Percentiles rank a stretch among this genome's conserved stretches.
phyloP scores from a whole-genome alignment of 805 yeast species.

The Komagataella phaffii region DNA sequence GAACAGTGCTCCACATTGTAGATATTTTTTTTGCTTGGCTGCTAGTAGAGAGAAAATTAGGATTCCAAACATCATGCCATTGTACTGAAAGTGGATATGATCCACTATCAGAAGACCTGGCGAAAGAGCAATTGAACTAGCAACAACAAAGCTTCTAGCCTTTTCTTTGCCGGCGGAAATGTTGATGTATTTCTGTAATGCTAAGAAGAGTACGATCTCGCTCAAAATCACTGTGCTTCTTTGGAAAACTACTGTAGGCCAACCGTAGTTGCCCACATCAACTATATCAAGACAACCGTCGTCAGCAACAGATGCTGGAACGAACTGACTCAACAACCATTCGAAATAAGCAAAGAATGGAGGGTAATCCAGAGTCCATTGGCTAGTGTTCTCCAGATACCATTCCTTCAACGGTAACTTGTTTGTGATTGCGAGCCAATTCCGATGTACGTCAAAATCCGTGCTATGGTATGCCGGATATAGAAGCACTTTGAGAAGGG shows the following conservation, averaged over 20 bases:
- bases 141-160: conserved; percentile 55
- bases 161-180: conserved; percentile 24
- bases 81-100: conserved; percentile 94
- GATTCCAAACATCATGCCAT: conserved; percentile 85
- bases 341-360: conserved; percentile 97
- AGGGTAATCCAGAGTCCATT: conserved; percentile 96
- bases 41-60: conserved; percentile 60
- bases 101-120: conserved; percentile 89
- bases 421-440: conserved; percentile 89
- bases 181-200: conserved; percentile 61
- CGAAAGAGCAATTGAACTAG: conserved; percentile 68
- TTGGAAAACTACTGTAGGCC: conserved; percentile 76
- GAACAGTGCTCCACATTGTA: conserved; percentile 58
- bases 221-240: conserved; percentile 66
- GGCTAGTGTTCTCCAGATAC: conserved; percentile 69
- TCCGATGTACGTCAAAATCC: conserved; percentile 94
- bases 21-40: conserved; percentile 44
- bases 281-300: conserved; percentile 70
- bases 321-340: conserved; percentile 60
- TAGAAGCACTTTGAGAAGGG: conserved; percentile 45
- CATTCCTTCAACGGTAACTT: conserved; percentile 62
- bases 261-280: conserved; percentile 45
- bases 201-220: conserved; percentile 56
- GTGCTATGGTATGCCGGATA: conserved; percentile 82
- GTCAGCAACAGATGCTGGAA: conserved; percentile 42